A percentile compares a stretch with the other conserved stretches of the same genome.
Conservation (phyloP, 2,329 filamentous ascomycete species). For the Colletotrichum liaoningense region DNA sequence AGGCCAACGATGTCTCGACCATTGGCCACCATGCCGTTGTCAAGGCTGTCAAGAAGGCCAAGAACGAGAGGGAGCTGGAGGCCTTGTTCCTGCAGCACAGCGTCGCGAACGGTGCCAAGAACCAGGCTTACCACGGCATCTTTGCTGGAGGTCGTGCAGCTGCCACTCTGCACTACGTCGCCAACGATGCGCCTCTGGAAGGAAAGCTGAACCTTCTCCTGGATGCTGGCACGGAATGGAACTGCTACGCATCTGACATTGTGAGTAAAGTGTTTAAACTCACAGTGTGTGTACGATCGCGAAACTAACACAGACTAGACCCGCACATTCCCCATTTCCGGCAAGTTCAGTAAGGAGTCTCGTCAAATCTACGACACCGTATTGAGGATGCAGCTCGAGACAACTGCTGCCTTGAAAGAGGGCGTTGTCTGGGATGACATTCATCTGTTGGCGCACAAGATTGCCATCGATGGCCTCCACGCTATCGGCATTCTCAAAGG, state of each 20-base stretch:
- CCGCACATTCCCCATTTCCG: conserved; percentile 85
- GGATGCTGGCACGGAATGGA: conserved; percentile 84
- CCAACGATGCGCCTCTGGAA: conserved; percentile 77
- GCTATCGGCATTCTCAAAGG: conserved; percentile 79
- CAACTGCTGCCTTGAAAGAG: conserved; percentile 77
- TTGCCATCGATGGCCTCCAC: conserved; percentile 84
- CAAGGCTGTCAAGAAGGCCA: conserved; percentile 69
- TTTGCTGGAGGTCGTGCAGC: conserved; percentile 83
- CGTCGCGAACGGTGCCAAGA: conserved; percentile 78
- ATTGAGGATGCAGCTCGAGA: conserved; percentile 85
- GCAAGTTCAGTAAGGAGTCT: conserved; percentile 76
- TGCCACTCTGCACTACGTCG: conserved; percentile 88
- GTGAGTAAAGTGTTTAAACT: conserved; percentile 37
- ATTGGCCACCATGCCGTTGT: conserved; percentile 74
- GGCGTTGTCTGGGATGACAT: conserved; percentile 85
- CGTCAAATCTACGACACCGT: conserved; percentile 85
- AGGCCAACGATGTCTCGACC: conserved; percentile 78
- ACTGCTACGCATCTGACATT: conserved; percentile 78
- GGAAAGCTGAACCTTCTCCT: conserved; percentile 84
- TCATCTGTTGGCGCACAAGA: conserved; percentile 81
- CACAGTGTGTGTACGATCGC: not conserved
- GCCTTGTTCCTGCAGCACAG: conserved; percentile 83
- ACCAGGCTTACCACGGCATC: conserved; percentile 91
- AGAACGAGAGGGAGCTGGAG: conserved; percentile 86
- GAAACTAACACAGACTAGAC: conserved; percentile 68